Conservation (phyloP, 306 rosid genomes). For the Clitoria ternatea region DNA sequence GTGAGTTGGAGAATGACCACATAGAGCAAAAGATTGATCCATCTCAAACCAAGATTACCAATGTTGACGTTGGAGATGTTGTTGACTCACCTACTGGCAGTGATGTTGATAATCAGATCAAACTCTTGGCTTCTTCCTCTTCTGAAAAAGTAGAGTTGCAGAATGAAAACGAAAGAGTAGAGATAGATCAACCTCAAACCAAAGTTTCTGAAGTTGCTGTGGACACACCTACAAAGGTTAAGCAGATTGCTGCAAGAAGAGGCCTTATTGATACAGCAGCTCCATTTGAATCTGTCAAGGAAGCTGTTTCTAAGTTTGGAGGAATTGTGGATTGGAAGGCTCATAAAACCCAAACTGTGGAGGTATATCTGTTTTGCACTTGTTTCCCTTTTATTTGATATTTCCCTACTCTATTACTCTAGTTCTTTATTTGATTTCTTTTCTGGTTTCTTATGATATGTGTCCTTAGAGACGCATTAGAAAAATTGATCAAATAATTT, state of each 20-base stretch:
- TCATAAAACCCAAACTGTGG: conserved; percentile 72
- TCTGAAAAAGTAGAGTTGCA: conserved; percentile 11
- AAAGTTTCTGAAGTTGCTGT: conserved; percentile 8
- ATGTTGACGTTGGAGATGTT: background rate
- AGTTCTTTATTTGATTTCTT: no score
- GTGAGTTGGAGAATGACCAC: conserved; percentile 23
- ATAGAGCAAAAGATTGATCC: background rate
- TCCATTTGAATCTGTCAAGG: conserved; percentile 95
- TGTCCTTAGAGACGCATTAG: no score
- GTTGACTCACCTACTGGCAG: conserved; percentile 32
- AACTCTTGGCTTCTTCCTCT: conserved; percentile 15
- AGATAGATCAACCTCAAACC: conserved; percentile 14
- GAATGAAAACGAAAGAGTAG: background rate
- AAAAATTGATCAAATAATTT: background rate
- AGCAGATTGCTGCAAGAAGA: conserved; percentile 41
- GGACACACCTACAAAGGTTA: conserved; percentile 39
- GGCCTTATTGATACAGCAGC: conserved; percentile 79
- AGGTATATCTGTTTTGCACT: conserved; percentile 46
- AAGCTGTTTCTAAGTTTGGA: conserved; percentile 96
- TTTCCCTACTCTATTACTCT: background rate
- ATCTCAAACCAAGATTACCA: conserved; percentile 23
- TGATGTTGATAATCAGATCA: background rate
- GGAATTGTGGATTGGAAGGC: conserved; percentile 99
- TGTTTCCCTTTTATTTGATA: background rate
- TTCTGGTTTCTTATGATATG: no score